Evolutionary conservation across 768 basidiomycete genomes (phyloP).

Genomic region (Lactifluus pinguis): DNA sequence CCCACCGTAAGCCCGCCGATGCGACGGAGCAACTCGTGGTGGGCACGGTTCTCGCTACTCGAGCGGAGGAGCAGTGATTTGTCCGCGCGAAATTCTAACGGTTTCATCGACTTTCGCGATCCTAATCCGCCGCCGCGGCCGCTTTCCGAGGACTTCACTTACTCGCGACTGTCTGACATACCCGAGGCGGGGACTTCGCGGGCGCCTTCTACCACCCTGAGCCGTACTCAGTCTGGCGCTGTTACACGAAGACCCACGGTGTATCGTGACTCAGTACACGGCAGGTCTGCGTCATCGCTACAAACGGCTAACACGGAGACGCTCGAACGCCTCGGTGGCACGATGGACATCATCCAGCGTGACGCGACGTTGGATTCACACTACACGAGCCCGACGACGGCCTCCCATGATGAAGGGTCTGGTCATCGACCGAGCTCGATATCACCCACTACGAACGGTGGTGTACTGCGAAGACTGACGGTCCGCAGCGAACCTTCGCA

Average conservation of each 20-base stretch:
- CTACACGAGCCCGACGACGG: background rate
- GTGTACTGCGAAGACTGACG: background rate
- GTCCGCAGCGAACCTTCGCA: conserved; percentile 10
- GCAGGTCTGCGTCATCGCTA: conserved; percentile 35
- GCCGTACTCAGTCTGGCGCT: conserved; percentile 2
- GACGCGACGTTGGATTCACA: conserved; percentile 17
- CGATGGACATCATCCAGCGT: conserved; percentile 62
- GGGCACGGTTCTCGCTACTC: conserved; percentile 61
- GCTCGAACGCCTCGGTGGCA: conserved; percentile 55
- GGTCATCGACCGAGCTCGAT: background rate
- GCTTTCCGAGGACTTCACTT: conserved; percentile 41
- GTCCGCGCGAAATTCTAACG: too few relatives aligned
- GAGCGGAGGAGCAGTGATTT: conserved; percentile 44
- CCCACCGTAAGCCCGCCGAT: conserved; percentile 38
- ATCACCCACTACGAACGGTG: background rate
- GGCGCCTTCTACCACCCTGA: background rate
- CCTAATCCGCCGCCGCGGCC: conserved; percentile 70
- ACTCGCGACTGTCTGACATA: conserved; percentile 24
- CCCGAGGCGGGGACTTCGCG: conserved; percentile 8
- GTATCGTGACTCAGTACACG: conserved; percentile 25
- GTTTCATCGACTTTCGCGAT: conserved; percentile 53
- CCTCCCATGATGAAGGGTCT: conserved; percentile 6
- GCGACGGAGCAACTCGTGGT: conserved; percentile 68
- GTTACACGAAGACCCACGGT: conserved; percentile 14
- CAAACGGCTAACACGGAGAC: conserved; percentile 63